Conservation (phyloP, 139 green algal genomes). For the Ettlia oleoabundans region DNA sequence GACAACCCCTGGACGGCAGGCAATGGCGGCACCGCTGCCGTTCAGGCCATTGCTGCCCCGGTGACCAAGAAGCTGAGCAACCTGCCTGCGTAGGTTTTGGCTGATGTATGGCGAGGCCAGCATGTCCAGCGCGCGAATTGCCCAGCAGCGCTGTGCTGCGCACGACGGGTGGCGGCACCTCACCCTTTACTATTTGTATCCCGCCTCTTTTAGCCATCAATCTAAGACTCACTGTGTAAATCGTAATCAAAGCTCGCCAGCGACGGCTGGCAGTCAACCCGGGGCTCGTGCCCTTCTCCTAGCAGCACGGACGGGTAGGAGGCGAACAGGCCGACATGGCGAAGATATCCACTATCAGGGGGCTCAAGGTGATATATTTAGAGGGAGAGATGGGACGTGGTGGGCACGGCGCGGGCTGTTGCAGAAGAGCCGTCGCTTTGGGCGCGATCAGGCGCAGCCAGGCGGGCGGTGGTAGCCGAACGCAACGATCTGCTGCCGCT, state of each 20-base stretch:
- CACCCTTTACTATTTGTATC: conserved; percentile 6
- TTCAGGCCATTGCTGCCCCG: not conserved
- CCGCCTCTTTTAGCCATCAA: not conserved
- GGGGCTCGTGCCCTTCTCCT: too few species aligned
- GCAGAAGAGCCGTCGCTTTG: too few species aligned
- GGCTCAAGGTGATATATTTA: conserved; percentile 63
- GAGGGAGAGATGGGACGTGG: not conserved
- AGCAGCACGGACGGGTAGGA: not conserved
- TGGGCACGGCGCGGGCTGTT: too few species aligned
- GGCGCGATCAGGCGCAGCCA: too few species aligned
- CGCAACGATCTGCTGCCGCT: too few species aligned
- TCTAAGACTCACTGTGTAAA: too few species aligned
- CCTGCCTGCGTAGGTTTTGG: conserved; percentile 18
- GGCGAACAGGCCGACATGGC: conserved; percentile 55
- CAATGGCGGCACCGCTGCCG: not conserved
- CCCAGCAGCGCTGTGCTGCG: too few species aligned
- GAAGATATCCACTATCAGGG: conserved; percentile 75
- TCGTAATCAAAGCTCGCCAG: too few species aligned
- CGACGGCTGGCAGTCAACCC: not conserved
- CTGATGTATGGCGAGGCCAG: not conserved
- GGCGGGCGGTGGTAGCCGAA: too few species aligned
- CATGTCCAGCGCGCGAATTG: too few species aligned
- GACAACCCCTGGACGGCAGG: not conserved
- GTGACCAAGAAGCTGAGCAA: conserved; percentile 40
- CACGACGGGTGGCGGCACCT: too few species aligned